Conservation (phyloP, 164 flowering plant genomes). For the Protea cynaroides region DNA sequence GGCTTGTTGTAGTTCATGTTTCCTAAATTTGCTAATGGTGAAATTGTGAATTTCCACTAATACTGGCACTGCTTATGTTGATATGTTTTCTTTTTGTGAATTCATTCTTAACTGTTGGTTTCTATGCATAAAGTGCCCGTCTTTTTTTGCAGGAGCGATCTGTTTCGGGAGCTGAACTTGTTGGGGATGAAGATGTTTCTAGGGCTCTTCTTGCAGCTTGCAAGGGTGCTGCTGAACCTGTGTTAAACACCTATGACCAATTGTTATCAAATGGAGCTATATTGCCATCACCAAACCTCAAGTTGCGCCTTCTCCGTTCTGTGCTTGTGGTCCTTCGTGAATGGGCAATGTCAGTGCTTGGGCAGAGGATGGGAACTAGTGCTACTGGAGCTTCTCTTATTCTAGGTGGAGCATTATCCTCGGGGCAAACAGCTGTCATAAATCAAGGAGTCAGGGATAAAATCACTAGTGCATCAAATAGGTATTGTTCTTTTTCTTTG, state of each 20-base stretch:
- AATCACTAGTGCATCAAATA: conserved; percentile 87
- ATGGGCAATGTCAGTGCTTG: conserved; percentile 81
- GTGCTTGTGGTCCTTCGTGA: conserved; percentile 84
- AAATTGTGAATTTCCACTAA: neutral
- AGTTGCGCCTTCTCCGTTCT: conserved; percentile 77
- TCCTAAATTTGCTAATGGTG: neutral
- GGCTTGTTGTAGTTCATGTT: neutral
- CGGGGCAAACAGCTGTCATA: conserved; percentile 38
- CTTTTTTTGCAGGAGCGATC: conserved; percentile 57
- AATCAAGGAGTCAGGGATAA: conserved; percentile 86
- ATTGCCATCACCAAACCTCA: conserved; percentile 66
- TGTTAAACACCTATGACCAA: conserved; percentile 75
- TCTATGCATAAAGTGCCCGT: neutral
- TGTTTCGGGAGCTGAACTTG: conserved; percentile 60
- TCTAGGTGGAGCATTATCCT: conserved; percentile 49
- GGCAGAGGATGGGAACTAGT: conserved; percentile 78
- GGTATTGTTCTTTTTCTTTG: conserved; percentile 35
- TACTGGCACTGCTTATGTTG: neutral
- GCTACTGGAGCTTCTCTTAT: conserved; percentile 63
- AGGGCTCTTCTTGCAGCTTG: conserved; percentile 94
- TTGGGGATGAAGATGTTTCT: conserved; percentile 92
- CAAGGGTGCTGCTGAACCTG: conserved; percentile 87
- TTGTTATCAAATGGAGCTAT: conserved; percentile 77
- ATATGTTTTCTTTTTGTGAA: no score
- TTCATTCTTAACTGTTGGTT: neutral